Evolutionary conservation across 1,284 basidiomycete species (phyloP).

Genomic region (Golubevia sp.): DNA sequence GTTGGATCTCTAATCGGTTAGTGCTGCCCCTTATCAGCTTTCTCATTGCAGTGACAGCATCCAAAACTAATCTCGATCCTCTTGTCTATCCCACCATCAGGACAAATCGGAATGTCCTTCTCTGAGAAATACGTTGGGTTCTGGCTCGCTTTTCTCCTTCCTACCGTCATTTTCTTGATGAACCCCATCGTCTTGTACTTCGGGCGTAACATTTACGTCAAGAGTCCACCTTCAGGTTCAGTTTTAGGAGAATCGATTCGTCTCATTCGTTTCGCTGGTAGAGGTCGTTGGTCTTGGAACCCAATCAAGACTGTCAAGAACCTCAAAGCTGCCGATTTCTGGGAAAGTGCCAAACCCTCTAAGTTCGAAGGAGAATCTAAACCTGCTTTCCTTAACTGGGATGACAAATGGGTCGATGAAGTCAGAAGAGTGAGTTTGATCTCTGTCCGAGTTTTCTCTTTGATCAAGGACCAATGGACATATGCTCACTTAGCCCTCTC

Average conservation of each 20-base stretch:
- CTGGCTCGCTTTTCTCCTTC: slow-evolving; percentile 65
- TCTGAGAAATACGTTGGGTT: slow-evolving; percentile 62
- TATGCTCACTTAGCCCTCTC: too few relatives aligned
- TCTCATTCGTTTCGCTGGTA: slow-evolving; percentile 32
- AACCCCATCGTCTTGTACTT: slow-evolving; percentile 63
- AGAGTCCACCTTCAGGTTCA: slow-evolving; percentile 64
- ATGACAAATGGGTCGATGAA: slow-evolving; percentile 55
- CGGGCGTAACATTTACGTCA: slow-evolving; percentile 62
- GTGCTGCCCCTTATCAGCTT: too few relatives aligned
- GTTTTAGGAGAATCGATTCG: slow-evolving; percentile 61
- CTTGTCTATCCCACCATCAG: too few relatives aligned
- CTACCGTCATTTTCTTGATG: slow-evolving; percentile 64
- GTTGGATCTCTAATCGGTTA: slow-evolving; percentile 51
- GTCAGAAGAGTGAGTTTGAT: slow-evolving; percentile 15
- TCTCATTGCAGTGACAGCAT: too few relatives aligned
- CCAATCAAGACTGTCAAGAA: slow-evolving; percentile 27
- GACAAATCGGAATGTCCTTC: slow-evolving; percentile 56
- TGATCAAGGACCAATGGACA: too few relatives aligned
- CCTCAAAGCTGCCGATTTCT: slow-evolving; percentile 40
- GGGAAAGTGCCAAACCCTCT: slow-evolving; percentile 49
- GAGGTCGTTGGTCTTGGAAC: slow-evolving; percentile 35
- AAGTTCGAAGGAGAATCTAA: slow-evolving; percentile 21
- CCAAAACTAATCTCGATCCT: too few relatives aligned
- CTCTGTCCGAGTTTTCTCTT: too few relatives aligned
- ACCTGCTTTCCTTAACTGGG: slow-evolving; percentile 55